A percentile compares a stretch with the other conserved stretches of the same genome.
These are phyloP conservation scores for Neoarthrinium moseri DNA, from an alignment of 2,329 filamentous ascomycete species.

Conservation along the genomic window DNA sequence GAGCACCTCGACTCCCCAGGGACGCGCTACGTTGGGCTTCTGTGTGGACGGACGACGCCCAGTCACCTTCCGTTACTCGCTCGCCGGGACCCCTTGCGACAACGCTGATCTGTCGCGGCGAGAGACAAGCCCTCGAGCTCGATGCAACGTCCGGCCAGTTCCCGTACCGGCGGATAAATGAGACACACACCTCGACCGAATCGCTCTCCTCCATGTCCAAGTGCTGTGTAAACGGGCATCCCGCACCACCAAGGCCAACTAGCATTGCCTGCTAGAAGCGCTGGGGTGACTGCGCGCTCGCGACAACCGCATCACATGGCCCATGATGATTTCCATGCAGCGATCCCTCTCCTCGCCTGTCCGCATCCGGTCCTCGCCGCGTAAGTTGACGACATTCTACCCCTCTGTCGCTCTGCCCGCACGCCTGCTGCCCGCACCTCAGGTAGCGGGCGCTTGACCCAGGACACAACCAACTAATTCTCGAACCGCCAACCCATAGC, in stretches of 20 bases:
- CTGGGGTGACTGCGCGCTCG: constrained; percentile 30
- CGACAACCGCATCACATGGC: constrained; percentile 36
- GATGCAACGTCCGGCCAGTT: neutral
- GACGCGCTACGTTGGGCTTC: too few species aligned
- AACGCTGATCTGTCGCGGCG: neutral
- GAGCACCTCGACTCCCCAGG: too few species aligned
- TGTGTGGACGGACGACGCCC: too few species aligned
- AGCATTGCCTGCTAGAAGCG: constrained; percentile 31
- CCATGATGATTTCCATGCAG: constrained; percentile 62
- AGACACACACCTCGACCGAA: constrained; percentile 10
- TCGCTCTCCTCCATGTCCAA: neutral
- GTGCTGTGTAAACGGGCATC: neutral
- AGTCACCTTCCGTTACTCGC: neutral
- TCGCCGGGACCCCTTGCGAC: neutral
- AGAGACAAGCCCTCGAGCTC: neutral
- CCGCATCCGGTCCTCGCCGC: constrained; percentile 54
- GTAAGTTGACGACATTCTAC: constrained; percentile 47
- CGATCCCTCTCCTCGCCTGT: constrained; percentile 62
- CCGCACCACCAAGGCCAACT: constrained; percentile 20
- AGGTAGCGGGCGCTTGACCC: too few species aligned
- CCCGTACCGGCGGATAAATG: constrained; percentile 13
- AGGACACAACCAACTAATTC: neutral
- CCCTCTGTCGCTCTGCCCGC: neutral
- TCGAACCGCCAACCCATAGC: too few species aligned
- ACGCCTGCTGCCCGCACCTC: constrained; percentile 10